These are phyloP conservation scores for Brettanomyces sp. DNA, from an alignment of 805 yeast genomes.

Conservation along the genomic window DNA sequence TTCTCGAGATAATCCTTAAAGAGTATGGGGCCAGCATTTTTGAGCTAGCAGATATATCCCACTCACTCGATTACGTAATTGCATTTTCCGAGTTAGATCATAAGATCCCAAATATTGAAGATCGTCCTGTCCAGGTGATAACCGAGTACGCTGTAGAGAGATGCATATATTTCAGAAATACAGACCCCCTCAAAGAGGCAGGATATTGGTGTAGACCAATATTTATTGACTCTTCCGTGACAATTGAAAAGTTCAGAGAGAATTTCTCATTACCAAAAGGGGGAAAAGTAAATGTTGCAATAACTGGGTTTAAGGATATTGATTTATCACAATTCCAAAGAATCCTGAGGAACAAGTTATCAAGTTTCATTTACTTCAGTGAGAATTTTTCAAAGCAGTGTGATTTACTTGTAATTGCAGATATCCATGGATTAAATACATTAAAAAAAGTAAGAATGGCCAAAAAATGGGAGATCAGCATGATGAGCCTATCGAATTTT, in stretches of 20 bases:
- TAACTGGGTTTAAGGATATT: conserved; percentile 24
- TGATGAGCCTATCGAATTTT: conserved; percentile 8
- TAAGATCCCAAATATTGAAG: not conserved
- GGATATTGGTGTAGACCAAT: conserved; percentile 18
- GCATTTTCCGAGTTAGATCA: conserved; percentile 12
- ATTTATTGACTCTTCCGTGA: not conserved
- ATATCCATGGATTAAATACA: conserved; percentile 6
- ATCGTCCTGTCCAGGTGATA: conserved; percentile 4
- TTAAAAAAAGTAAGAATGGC: conserved; percentile 17
- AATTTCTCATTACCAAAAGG: not conserved
- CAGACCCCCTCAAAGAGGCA: conserved; percentile 9
- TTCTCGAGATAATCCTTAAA: conserved; percentile 15
- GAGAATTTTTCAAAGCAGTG: conserved; percentile 40
- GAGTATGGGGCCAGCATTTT: conserved; percentile 16
- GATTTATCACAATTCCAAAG: conserved; percentile 28
- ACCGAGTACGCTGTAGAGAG: conserved; percentile 24
- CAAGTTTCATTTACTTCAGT: conserved; percentile 33
- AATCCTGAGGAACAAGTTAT: conserved; percentile 44
- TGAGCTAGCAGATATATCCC: not conserved
- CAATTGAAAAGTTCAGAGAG: not conserved
- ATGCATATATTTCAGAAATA: conserved; percentile 14
- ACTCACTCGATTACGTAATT: conserved; percentile 8
- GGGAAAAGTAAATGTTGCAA: conserved; percentile 10
- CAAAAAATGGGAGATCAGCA: conserved; percentile 15
- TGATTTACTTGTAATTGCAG: conserved; percentile 39